A percentile compares a stretch with the other conserved stretches of the same genome.
Conservation (phyloP, 2,329 filamentous ascomycete species). For the Leptographium wingfieldii region DNA sequence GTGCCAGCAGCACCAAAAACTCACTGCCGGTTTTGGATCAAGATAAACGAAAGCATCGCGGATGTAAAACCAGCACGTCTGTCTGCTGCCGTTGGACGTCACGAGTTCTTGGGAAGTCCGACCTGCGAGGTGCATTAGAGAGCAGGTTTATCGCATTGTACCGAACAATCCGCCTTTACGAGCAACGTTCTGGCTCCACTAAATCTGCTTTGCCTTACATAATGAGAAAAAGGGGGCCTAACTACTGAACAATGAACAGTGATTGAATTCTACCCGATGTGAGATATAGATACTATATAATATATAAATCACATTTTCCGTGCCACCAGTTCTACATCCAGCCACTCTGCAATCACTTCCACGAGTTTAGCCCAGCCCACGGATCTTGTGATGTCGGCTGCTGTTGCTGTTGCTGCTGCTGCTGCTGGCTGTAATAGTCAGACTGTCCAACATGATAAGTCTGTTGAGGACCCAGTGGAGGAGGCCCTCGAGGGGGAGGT, state of each 20-base stretch:
- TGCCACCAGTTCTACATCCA: not conserved
- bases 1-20: slow-evolving; percentile 5
- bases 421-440: slow-evolving; percentile 19
- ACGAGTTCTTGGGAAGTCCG: not conserved
- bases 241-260: not conserved
- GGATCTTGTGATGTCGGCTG: slow-evolving; percentile 34
- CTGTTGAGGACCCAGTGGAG: slow-evolving; percentile 49
- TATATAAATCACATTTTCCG: not conserved
- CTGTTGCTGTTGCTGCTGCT: slow-evolving; percentile 24
- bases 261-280: not conserved
- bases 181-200: not conserved
- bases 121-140: not conserved
- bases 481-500: slow-evolving; percentile 50
- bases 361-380: slow-evolving; percentile 39
- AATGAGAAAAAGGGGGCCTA: not conserved
- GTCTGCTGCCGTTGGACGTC: not conserved
- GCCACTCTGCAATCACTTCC: slow-evolving; percentile 26
- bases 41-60: slow-evolving; percentile 66
- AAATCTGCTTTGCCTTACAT: not conserved
- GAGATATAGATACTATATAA: not conserved
- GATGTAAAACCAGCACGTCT: not conserved
- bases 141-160: not conserved
- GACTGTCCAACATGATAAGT: slow-evolving; percentile 38
- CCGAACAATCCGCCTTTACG: not conserved
- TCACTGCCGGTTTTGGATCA: slow-evolving; percentile 83